Base-by-base conservation (phyloP, 441 rosid species). In the Syzygium malaccense region DNA sequence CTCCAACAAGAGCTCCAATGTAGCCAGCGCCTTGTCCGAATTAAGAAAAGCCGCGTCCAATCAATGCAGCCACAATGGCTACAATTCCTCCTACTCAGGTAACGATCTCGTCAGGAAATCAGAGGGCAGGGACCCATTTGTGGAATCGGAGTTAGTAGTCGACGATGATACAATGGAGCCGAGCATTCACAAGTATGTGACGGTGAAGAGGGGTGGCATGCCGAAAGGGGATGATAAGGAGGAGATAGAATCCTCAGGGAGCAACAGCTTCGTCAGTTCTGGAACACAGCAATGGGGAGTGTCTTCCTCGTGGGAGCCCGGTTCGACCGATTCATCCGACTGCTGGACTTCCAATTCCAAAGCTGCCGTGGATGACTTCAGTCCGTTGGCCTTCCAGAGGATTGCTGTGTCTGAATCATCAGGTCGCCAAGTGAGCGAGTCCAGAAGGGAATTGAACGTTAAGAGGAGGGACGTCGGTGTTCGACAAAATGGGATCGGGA, bases 241-340 rank as follows among this genome's bases (percentile, higher is more conserved):
- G 85, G 97, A 93, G 48, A 94, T 94, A 88, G 97, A 96, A 71
- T 96, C 99, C 51, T 95, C 98, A 4, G 97, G 99, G 83, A 98
- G 98, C 90, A 96, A 96, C 91, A 91, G 95, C 92, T 89, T 92
- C 28, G 95, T 90, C 58, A 92, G 95, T 45, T 89, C 93, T 6
- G 92, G 94, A 23, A 45, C 53, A 41, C 95, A 92, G 87, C 92
- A 92, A 3, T 91, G 95, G 92, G 91, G 91, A 85, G 78, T 92
- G 51, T 92, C 95, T 85, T 90, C 93, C 20, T 93, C 96, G 0
- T 92, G 96, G 96, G 98, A 97, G 86, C 98, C 96, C 2, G 96
- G 94, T 79, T 96, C 98, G 20, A 96, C 93, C 1, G 98, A 95
- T 88, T 97, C 99, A 2, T 92, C 94, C 0, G 99, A 96, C 88